A percentile compares a stretch with the other conserved stretches of the same genome.
Evolutionary conservation across 176 grass and related monocot genomes (phyloP).

Genomic region (Ampelocalamus luodianensis): DNA sequence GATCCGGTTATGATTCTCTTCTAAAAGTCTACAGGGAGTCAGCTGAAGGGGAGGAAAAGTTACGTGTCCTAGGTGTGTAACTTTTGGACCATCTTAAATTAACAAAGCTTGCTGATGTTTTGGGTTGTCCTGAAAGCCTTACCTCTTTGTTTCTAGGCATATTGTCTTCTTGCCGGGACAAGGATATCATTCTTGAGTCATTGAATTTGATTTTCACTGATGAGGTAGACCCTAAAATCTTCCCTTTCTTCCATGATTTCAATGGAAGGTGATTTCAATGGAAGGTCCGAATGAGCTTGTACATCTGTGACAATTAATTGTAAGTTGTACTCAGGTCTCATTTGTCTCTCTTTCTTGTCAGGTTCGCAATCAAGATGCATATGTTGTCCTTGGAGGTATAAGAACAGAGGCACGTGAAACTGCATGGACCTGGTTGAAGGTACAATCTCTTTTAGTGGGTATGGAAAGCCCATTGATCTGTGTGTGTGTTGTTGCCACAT

Average conservation of each 20-base stretch:
- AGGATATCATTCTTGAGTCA: slow-evolving; percentile 69
- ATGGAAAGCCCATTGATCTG: not conserved
- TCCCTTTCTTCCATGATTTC: not conserved
- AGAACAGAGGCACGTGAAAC: slow-evolving; percentile 63
- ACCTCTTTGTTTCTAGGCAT: slow-evolving; percentile 49
- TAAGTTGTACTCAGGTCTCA: slow-evolving; percentile 12
- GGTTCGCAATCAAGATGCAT: slow-evolving; percentile 78
- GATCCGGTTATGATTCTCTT: slow-evolving; percentile 76
- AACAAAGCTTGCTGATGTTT: slow-evolving; percentile 39
- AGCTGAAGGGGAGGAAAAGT: slow-evolving; percentile 67
- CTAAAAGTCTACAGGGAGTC: slow-evolving; percentile 68
- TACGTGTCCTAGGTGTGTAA: slow-evolving; percentile 60
- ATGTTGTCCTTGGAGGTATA: slow-evolving; percentile 53
- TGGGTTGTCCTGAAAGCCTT: slow-evolving; percentile 36
- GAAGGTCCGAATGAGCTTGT: not conserved
- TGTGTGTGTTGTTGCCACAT: not conserved
- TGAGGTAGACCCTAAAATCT: slow-evolving; percentile 50
- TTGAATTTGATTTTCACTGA: slow-evolving; percentile 73
- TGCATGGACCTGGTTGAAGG: slow-evolving; percentile 85
- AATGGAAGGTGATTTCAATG: no score
- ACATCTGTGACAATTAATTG: not conserved
- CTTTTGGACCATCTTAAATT: slow-evolving; percentile 34
- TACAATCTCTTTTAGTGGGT: slow-evolving; percentile 38
- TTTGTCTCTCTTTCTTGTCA: slow-evolving; percentile 48
- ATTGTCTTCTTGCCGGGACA: slow-evolving; percentile 66